phyloP scores from a whole-genome alignment of 1,139 yeast species.

The Nakaseomyces uthaithaninus region DNA sequence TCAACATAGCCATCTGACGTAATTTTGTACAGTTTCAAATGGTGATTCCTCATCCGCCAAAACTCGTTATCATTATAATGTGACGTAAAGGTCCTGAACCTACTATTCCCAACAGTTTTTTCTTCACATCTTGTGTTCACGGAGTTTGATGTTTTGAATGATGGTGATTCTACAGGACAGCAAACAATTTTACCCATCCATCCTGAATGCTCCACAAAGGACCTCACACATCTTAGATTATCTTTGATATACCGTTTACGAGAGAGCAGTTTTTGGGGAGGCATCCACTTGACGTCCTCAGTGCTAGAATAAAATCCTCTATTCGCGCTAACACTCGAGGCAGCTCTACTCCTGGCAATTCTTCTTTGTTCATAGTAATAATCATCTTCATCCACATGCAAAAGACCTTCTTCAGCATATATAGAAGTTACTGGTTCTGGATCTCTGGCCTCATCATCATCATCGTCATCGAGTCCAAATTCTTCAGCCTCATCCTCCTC shows the following conservation, averaged over 20 bases:
- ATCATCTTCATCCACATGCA: slow-evolving; percentile 36
- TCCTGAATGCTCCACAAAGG: slow-evolving; percentile 44
- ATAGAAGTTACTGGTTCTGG: slow-evolving; percentile 6
- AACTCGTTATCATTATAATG: slow-evolving; percentile 8
- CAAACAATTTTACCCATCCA: slow-evolving; percentile 48
- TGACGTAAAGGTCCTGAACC: background rate
- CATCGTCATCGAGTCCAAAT: slow-evolving; percentile 13
- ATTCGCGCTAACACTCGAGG: slow-evolving; percentile 22
- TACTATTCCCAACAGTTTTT: slow-evolving; percentile 10
- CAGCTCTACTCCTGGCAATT: slow-evolving; percentile 17
- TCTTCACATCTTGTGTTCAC: slow-evolving; percentile 5
- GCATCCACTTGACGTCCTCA: slow-evolving; percentile 42
- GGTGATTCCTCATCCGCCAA: slow-evolving; percentile 13
- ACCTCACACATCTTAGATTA: slow-evolving; percentile 51
- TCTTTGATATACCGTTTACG: slow-evolving; percentile 43
- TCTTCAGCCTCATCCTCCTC: slow-evolving; percentile 12
- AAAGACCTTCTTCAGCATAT: slow-evolving; percentile 16
- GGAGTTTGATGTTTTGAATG: slow-evolving; percentile 22
- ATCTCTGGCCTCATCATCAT: slow-evolving; percentile 9
- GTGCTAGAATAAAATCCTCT: slow-evolving; percentile 23
- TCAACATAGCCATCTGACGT: slow-evolving; percentile 3
- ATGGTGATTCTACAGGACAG: slow-evolving; percentile 35
- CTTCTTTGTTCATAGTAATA: slow-evolving; percentile 24
- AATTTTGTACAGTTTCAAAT: slow-evolving; percentile 1
- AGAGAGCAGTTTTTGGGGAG: slow-evolving; percentile 37